phyloP scores from a whole-genome alignment of 805 yeast genomes.

The Wickerhamiella kazuoi region DNA sequence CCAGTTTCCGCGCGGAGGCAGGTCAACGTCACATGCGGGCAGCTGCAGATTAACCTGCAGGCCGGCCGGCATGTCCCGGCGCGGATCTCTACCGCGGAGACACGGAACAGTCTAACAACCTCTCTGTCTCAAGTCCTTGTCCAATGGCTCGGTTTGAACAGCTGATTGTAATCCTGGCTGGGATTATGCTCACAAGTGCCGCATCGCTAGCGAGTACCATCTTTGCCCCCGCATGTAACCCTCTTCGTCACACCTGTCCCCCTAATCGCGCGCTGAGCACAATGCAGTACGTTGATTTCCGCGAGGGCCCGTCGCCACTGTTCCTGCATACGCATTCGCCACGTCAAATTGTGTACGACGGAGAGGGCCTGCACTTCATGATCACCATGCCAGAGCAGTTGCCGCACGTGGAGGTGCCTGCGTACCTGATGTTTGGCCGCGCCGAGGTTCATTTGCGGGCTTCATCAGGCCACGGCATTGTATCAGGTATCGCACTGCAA shows the following conservation, averaged over 20 bases:
- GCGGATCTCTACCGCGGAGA: too few relatives aligned
- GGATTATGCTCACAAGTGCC: too few relatives aligned
- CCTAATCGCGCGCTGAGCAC: conserved; percentile 39
- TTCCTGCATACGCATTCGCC: neutral
- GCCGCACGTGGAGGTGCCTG: conserved; percentile 15
- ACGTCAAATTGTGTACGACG: neutral
- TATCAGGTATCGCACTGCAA: conserved; percentile 66
- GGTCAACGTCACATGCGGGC: too few relatives aligned
- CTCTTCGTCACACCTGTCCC: neutral
- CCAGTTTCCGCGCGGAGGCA: too few relatives aligned
- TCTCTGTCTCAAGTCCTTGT: too few relatives aligned
- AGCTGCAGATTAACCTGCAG: too few relatives aligned
- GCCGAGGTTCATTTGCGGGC: conserved; percentile 56
- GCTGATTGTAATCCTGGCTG: too few relatives aligned
- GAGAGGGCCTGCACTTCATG: neutral
- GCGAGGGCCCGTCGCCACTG: conserved; percentile 18
- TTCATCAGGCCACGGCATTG: conserved; percentile 62
- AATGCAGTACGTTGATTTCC: conserved; percentile 35
- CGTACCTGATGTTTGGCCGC: conserved; percentile 78
- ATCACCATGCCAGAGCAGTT: neutral
- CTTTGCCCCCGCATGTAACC: neutral
- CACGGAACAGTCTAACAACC: too few relatives aligned
- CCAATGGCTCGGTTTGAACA: too few relatives aligned
- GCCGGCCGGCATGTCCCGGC: too few relatives aligned
- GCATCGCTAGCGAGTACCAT: too few relatives aligned